These are phyloP conservation scores for Ceratocystiopsis minuta DNA, from an alignment of 2,329 filamentous ascomycete species.

Conservation along the genomic window DNA sequence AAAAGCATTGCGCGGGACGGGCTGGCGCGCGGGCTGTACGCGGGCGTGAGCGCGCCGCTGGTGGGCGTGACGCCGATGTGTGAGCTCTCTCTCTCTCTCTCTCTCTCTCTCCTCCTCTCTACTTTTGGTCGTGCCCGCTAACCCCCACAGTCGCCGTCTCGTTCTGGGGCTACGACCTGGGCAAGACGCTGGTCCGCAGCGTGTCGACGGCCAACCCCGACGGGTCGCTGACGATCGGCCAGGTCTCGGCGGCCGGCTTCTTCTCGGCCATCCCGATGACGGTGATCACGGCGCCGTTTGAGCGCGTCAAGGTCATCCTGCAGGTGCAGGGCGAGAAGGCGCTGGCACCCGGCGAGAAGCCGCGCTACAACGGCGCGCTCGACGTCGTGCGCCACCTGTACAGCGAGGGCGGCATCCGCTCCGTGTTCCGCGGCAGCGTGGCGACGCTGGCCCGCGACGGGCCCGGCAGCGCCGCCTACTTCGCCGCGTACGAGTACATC, in stretches of 20 bases:
- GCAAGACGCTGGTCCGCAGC: conserved; percentile 67
- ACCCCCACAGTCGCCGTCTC: conserved; percentile 41
- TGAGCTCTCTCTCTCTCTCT: conserved; percentile 30
- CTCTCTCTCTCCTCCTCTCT: neutral
- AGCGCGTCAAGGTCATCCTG: conserved; percentile 95
- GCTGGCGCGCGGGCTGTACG: conserved; percentile 65
- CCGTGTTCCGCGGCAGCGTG: conserved; percentile 76
- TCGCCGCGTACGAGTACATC: conserved; percentile 91
- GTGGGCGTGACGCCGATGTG: conserved; percentile 98
- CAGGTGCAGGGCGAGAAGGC: conserved; percentile 90
- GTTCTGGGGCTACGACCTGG: conserved; percentile 83
- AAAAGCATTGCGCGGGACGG: conserved; percentile 82
- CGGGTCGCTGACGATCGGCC: conserved; percentile 61
- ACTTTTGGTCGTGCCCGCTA: neutral
- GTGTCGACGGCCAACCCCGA: conserved; percentile 46
- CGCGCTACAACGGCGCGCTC: conserved; percentile 68
- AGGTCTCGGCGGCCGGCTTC: conserved; percentile 85
- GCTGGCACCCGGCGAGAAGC: conserved; percentile 75
- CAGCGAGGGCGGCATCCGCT: conserved; percentile 72
- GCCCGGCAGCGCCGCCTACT: conserved; percentile 85
- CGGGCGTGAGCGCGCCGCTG: conserved; percentile 87
- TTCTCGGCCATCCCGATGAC: conserved; percentile 98
- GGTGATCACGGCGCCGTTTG: conserved; percentile 93
- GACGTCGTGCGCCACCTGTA: conserved; percentile 93
- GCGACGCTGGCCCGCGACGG: conserved; percentile 91